phyloP scores from a whole-genome alignment of 148 eudicot species.

The Tetragonia tetragonoides region DNA sequence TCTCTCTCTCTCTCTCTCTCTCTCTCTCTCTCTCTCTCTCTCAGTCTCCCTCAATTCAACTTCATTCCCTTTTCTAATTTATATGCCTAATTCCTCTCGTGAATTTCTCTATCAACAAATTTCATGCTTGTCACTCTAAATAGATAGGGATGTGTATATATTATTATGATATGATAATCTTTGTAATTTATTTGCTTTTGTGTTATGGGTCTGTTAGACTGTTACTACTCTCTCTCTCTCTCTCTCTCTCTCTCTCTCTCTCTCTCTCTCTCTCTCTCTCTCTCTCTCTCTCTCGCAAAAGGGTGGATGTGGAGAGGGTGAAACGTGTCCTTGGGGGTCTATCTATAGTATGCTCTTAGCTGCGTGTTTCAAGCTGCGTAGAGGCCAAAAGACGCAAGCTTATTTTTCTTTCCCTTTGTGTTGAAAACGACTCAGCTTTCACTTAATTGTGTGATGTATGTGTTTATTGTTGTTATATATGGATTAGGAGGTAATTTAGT shows the following conservation, averaged over 20 bases:
- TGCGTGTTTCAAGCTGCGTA: slow-evolving; percentile 69
- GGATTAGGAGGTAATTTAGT: not conserved
- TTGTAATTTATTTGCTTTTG: not conserved
- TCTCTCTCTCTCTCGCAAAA: not conserved
- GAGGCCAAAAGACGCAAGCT: slow-evolving; percentile 63
- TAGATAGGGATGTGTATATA: too few species aligned
- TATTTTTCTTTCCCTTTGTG: not conserved
- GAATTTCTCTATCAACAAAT: slow-evolving; percentile 1
- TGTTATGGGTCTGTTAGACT: not conserved
- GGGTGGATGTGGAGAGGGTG: slow-evolving; percentile 16
- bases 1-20: not conserved
- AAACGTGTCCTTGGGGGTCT: slow-evolving; percentile 25
- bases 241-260: not conserved
- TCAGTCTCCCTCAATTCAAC: not conserved
- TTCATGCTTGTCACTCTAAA: too few species aligned
- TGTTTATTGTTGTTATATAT: slow-evolving; percentile 13
- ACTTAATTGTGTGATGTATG: not conserved
- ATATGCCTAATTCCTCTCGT: slow-evolving; percentile 2
- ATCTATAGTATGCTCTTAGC: slow-evolving; percentile 18
- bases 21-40: slow-evolving; percentile 14
- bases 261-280: slow-evolving; percentile 1
- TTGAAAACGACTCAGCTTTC: slow-evolving; percentile 43
- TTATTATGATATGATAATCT: not conserved
- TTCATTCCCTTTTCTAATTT: not conserved
- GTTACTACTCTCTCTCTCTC: slow-evolving; percentile 12